phyloP scores from a whole-genome alignment of 2,329 filamentous ascomycete species.

The Cercospora sp. region DNA sequence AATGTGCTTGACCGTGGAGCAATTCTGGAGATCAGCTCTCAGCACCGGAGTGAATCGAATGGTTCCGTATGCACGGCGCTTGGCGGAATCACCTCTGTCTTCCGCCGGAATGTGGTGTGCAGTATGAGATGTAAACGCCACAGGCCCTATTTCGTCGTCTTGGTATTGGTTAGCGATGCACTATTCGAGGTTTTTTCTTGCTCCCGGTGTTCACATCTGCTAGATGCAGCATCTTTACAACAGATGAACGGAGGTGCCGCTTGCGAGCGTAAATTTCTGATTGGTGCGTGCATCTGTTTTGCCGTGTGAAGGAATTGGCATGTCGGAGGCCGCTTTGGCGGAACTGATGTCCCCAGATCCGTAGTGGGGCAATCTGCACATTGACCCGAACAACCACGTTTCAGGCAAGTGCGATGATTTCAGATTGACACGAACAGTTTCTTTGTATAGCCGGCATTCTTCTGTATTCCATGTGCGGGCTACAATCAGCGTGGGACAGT shows the following conservation, averaged over 20 bases:
- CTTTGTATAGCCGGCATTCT: not conserved
- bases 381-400: not conserved
- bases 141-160: not conserved
- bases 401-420: not conserved
- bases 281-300: not conserved
- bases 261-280: no score
- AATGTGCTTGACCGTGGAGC: not conserved
- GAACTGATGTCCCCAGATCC: not conserved
- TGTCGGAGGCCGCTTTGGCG: not conserved
- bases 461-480: not conserved
- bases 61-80: constrained; percentile 4
- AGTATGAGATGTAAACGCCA: not conserved
- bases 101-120: not conserved
- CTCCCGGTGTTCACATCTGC: not conserved
- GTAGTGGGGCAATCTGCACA: not conserved
- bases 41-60: not conserved
- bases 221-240: not conserved
- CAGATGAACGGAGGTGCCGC: no score
- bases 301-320: not conserved
- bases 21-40: not conserved
- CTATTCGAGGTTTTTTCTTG: not conserved
- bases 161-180: not conserved
- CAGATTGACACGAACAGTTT: not conserved
- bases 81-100: not conserved
- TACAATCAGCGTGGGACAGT: not conserved